Evolutionary conservation across 2,329 filamentous ascomycete species (phyloP), one percentile per base, ranked within the genome.

Genomic region (Botrytis pseudocinerea): DNA sequence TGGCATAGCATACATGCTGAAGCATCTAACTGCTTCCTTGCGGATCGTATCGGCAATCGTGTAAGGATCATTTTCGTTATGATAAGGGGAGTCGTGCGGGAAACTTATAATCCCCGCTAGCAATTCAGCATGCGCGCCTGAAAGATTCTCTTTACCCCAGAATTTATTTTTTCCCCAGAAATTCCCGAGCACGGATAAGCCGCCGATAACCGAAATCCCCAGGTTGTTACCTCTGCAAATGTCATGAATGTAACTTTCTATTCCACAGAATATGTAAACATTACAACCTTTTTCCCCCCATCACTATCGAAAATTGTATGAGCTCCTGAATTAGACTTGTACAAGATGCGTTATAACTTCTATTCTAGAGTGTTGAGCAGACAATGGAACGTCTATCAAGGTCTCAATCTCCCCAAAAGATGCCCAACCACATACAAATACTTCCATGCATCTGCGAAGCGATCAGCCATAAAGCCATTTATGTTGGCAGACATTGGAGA

Each of bases 401-500:
- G 70, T 66, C 72, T 78, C 35, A 74, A 68, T n/a, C 63, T 78
- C 60, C 73, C 71, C 12, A 76, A 73, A 75, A 73, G 76, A 28
- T 75, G 74, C 20, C 74, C 66, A 60, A 54, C 74, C 2, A 20
- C 54, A 70, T 46, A 71, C 28, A 75, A 77, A 57, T 68, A 73
- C 28, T 80, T 82, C 70, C 78, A 79, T 73, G 72, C 76, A 25
- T 77, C 79, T 32, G 54, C 75, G 14, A 80, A 75, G 69, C 64
- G 63, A 54, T 75, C 73, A 69, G 88, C 87, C 2, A 86, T 96
- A 64, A 95, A 95, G 83, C 93, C 93, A 1, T 94, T 96, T 74
- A 80, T 95, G 59, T 83, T 97, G 74, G 93, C 93, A 75, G 93
- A 97, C 80, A 96, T 97, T 82, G 93, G 93, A 69, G 93, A 97